phyloP scores from a whole-genome alignment of 192 early-diverging fungal species.

The Phycomyces nitens region DNA sequence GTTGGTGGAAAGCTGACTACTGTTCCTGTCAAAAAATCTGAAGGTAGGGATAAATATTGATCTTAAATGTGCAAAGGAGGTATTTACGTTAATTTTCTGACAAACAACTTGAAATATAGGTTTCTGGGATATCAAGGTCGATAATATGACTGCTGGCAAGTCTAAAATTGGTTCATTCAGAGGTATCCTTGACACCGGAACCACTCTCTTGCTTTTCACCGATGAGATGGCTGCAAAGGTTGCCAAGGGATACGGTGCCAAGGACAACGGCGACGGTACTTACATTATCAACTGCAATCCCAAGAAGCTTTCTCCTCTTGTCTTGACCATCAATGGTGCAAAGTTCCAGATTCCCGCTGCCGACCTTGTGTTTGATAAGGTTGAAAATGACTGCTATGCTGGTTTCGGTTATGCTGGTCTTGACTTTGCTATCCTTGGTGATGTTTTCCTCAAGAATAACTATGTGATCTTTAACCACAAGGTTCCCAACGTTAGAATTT shows the following conservation, averaged over 20 bases:
- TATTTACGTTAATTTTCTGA: no score
- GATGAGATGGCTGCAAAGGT: constrained; percentile 14
- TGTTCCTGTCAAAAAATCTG: constrained; percentile 37
- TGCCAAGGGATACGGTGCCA: constrained; percentile 18
- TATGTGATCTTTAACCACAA: constrained; percentile 40
- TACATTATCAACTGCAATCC: constrained; percentile 22
- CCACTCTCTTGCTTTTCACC: constrained; percentile 57
- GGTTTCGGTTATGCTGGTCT: constrained; percentile 34
- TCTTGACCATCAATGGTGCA: constrained; percentile 36
- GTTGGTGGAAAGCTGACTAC: constrained; percentile 39
- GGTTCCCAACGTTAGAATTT: constrained; percentile 31
- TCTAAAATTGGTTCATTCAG: constrained; percentile 14
- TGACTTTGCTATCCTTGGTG: constrained; percentile 42
- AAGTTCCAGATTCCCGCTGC: constrained; percentile 28
- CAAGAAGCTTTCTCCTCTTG: constrained; percentile 16
- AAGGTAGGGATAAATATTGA: constrained; percentile 10
- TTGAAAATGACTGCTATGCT: constrained; percentile 36
- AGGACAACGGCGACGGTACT: constrained; percentile 24
- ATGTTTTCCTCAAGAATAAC: constrained; percentile 49
- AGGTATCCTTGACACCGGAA: constrained; percentile 63
- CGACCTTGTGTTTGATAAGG: constrained; percentile 33
- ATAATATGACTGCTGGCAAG: constrained; percentile 1
- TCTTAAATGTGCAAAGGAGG: no score
- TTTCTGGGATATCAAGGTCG: constrained; percentile 22
- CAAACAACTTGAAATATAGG: no score